These are phyloP conservation scores for Bassia scoparia DNA, from an alignment of 148 eudicot genomes.

Conservation along the genomic window DNA sequence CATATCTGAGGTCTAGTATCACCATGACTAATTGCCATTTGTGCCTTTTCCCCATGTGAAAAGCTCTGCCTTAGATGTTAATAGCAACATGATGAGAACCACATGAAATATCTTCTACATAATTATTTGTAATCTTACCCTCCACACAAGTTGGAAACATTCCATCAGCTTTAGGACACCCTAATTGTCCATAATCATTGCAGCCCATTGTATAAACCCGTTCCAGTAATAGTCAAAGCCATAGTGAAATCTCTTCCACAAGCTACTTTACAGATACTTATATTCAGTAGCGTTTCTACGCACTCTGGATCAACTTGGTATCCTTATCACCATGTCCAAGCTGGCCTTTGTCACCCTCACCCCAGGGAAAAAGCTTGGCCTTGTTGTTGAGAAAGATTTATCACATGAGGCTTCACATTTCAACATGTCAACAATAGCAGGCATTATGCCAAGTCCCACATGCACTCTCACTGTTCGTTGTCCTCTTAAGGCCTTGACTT, in stretches of 20 bases:
- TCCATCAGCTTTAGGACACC: conserved; percentile 50
- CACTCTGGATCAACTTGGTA: conserved; percentile 46
- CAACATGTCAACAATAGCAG: conserved; percentile 66
- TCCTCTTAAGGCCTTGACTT: conserved; percentile 70
- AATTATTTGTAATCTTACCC: conserved; percentile 46
- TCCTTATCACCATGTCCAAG: conserved; percentile 81
- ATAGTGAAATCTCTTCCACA: conserved; percentile 69
- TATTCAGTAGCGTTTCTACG: conserved; percentile 40
- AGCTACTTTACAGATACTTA: conserved; percentile 54
- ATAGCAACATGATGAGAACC: conserved; percentile 83
- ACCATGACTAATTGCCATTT: conserved; percentile 88
- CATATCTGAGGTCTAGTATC: conserved; percentile 51
- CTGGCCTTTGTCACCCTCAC: conserved; percentile 77
- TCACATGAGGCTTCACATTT: conserved; percentile 28
- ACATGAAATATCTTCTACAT: conserved; percentile 72
- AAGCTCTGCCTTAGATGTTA: conserved; percentile 72
- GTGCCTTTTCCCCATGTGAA: conserved; percentile 95
- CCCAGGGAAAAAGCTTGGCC: conserved; percentile 90
- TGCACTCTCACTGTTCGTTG: conserved; percentile 48
- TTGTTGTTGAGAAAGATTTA: conserved; percentile 31
- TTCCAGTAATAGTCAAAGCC: conserved; percentile 60
- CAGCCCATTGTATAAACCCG: conserved; percentile 73
- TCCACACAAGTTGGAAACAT: conserved; percentile 44
- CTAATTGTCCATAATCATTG: conserved; percentile 54
- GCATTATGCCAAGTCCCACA: conserved; percentile 98